Evolutionary conservation across 2,329 filamentous ascomycete species (phyloP), one percentile per base, ranked within the genome.

Genomic region (Colletotrichum sp.): DNA sequence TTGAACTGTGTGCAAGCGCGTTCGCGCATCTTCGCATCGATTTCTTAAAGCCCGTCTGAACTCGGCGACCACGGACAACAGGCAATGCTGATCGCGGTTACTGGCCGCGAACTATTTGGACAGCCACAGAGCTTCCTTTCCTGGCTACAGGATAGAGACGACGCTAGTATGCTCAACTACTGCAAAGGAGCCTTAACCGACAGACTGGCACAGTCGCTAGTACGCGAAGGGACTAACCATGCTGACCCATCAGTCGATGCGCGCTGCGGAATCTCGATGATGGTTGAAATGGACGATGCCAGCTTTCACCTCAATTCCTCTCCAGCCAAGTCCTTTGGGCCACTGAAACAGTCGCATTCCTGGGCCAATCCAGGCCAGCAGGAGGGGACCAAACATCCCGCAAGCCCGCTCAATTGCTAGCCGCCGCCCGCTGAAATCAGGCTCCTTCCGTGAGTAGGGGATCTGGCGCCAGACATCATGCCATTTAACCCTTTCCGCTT

Each of bases 201-300:
- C 59, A 59, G 70, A 15, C 44, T 68, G 70, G 73, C 64, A 64
- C 44, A 16, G 70, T 65, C 57, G 57, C 70, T 52, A 68, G 70
- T 48, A 34, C 57, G 8, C n/a, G 34, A 64, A 32, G 8, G 55
- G 44, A 65, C 57, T 30, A 68, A 39, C 15, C 16, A 24, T 13
- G 28, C 24, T 60, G 57, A 65, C 57, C 28, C 64, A 65, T 16
- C 55, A 68, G 6, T 62, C 60, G 48, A 28, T 36, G 16, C 36
- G 7, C 8, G 28, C 39, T 65, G 18, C 22, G n/a, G 18, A 48
- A 75, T 73, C 64, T 55, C 64, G 70, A 75, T 73, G 70, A 15
- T 30, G 36, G 34, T 22, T 52, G 55, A 64, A 68, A 73, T 64
- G 44, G 64, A 18, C 73, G 69, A 73, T 75, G 32, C 26, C n/a